Base-by-base conservation (phyloP, 768 basidiomycete genomes). In the Boletus patriciae region DNA sequence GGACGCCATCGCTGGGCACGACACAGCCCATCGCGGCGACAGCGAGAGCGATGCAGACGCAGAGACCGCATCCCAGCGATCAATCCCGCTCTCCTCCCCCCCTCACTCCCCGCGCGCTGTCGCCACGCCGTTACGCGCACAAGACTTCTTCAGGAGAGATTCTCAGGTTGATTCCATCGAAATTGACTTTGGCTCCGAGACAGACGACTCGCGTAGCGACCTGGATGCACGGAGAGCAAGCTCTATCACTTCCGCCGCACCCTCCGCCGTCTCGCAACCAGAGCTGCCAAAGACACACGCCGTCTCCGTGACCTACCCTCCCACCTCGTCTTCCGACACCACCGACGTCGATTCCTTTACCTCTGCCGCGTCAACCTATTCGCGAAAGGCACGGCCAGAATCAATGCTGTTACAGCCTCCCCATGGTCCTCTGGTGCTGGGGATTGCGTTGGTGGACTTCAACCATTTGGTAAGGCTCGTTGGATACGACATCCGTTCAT, bases 401-500 rank as follows among this genome's bases (percentile, higher is more conserved):
- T 90, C 88, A 5, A 74, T 90, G 69, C 66, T 94, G 10, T 71
- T 90, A n/a, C 79, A 81, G 31, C 78, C 85, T 16, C 78, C 81
- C 0, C 51, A 52, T 13, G 78, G 76, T 10, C 85, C 85, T 8
- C 74, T 94, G 21, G 79, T 96, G 16, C 77, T 95, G 6, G 94
- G 94, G 5, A 86, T 96, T 51, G 93, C 92, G 3, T 76, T 97
- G n/a, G 87, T 97, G 34, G 94, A 97, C 68, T 97, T 97, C 70
- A 94, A 97, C 70, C 94, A 97, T 74, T 73, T 94, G 68, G 94
- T 94, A 69, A 66, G 82, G 25, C 21, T 44, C 33, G n/a, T 47
- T 50, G 40, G 41, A 57, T 41, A 48, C 41, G 41, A 16, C 38
- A 34, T 23, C 34, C 27, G 57, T 45, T 64, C 44, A 60, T 59